These are phyloP conservation scores for Kodamaea restingae DNA, from an alignment of 805 yeast genomes.

Conservation along the genomic window DNA sequence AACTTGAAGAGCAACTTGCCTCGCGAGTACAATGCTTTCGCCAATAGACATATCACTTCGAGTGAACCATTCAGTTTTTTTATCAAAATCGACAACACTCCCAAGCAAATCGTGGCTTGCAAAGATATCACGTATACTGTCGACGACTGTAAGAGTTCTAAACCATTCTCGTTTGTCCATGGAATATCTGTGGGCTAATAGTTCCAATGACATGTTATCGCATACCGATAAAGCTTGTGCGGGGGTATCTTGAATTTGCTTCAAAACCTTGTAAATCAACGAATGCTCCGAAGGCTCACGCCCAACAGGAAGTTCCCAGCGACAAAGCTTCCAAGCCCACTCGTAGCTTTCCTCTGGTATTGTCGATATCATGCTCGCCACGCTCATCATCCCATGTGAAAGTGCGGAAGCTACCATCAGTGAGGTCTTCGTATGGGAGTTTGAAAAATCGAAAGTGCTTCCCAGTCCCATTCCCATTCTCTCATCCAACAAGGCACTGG, in stretches of 20 bases:
- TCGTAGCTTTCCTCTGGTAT: slow-evolving; percentile 36
- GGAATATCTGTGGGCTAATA: slow-evolving; percentile 13
- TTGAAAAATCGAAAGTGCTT: neutral
- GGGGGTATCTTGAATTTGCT: slow-evolving; percentile 39
- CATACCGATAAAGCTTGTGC: slow-evolving; percentile 13
- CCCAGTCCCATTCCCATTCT: slow-evolving; percentile 11
- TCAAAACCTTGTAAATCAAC: slow-evolving; percentile 50
- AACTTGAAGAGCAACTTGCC: slow-evolving; percentile 38
- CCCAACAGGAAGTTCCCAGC: slow-evolving; percentile 70
- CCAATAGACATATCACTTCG: slow-evolving; percentile 28
- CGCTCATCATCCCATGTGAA: slow-evolving; percentile 52
- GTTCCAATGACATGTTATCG: slow-evolving; percentile 16
- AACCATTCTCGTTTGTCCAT: neutral
- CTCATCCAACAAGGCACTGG: slow-evolving; percentile 55
- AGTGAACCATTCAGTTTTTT: slow-evolving; percentile 35
- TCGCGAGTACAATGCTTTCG: slow-evolving; percentile 43
- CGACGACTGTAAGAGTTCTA: neutral
- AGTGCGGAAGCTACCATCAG: slow-evolving; percentile 29
- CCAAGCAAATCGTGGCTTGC: slow-evolving; percentile 2
- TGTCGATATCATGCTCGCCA: slow-evolving; percentile 45
- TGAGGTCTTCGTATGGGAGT: neutral
- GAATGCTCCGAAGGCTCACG: slow-evolving; percentile 34
- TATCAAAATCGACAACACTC: slow-evolving; percentile 11
- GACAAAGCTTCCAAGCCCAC: slow-evolving; percentile 72
- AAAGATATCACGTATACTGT: neutral